Conservation (phyloP, 352 stramenopile species). For the Plasmopara halstedii region DNA sequence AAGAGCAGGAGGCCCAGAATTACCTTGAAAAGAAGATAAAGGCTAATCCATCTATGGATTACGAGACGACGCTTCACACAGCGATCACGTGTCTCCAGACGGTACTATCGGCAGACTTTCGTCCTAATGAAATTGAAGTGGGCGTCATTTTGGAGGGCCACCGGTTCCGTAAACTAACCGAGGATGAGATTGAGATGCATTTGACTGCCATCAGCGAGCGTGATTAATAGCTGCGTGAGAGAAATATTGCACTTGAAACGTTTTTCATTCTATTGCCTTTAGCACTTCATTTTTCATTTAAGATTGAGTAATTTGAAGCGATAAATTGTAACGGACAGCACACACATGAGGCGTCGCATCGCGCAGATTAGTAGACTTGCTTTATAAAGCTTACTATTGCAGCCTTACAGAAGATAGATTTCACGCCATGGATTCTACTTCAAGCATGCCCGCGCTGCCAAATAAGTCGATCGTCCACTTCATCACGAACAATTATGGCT, state of each 20-base stretch:
- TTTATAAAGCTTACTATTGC: background rate
- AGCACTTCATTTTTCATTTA: background rate
- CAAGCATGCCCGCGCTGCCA: constrained; percentile 3
- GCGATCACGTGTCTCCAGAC: constrained; percentile 97
- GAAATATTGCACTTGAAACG: too few relatives aligned
- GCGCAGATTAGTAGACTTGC: background rate
- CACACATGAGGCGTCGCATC: background rate
- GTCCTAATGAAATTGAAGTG: constrained; percentile 93
- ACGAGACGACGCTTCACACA: constrained; percentile 92
- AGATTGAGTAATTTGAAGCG: background rate
- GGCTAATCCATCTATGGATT: constrained; percentile 83
- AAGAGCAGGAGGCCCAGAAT: constrained; percentile 98
- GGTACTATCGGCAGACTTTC: constrained; percentile 97
- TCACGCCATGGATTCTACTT: constrained; percentile 14
- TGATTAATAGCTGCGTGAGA: constrained; percentile 39
- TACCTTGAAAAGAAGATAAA: constrained; percentile 98
- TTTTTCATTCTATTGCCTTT: too few relatives aligned
- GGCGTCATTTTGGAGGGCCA: constrained; percentile 60
- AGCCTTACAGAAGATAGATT: background rate
- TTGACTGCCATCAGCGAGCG: constrained; percentile 97
- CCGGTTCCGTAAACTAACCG: constrained; percentile 89
- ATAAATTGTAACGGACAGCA: constrained; percentile 13
- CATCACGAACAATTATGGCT: constrained; percentile 65
- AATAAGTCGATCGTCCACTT: constrained; percentile 49
- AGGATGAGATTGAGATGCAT: constrained; percentile 97